Evolutionary conservation across 352 stramenopile genomes (phyloP), one percentile per base, ranked within the genome.

Genomic region (Peronospora tabacina): DNA sequence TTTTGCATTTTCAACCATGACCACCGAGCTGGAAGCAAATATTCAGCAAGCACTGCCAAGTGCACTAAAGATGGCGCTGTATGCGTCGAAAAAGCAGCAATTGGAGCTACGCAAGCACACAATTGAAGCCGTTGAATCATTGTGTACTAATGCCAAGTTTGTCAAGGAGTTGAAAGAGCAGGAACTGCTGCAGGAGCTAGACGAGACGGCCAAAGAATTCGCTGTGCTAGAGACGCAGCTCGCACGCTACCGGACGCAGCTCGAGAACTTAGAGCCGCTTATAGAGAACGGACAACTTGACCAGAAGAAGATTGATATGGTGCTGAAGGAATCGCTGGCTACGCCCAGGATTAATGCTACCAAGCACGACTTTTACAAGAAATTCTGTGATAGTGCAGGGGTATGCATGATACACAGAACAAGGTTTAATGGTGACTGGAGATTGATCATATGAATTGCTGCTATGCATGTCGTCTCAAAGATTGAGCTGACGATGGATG

Each of bases 321-420:
- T 88, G 59, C 52, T 87, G 30, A 58, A 85, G 47, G 49, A 69
- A 34, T 66, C 67, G 39, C 56, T 80, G 35, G 58, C 45, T n/a
- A 72, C 61, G 30, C 80, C 80, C 0, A 61, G 64, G n/a, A 54
- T 85, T n/a, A 82, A 89, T 44, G 40, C 64, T 4, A 59, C 61
- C 34, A 72, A 81, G 44, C 72, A 87, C 58, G 72, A 87, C 5
- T 72, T 80, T 33, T 88, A 90, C 69, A 90, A 85, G 55, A 71
- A 70, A 29, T 93, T 93, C 39, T 87, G 76, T 51, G 69, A 87
- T 9, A 61, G 66, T 33, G 82, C 82, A 26, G 82, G 80, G 32
- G 82, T 93, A 61, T 16, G 22, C 22, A 3, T 26, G 22, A 5
- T 5, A 26, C 4, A 26, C 22, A 26, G 22, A 5, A 26, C 22